Evolutionary conservation across 1,139 yeast genomes (phyloP).

Genomic region (Candida gigantensis): DNA sequence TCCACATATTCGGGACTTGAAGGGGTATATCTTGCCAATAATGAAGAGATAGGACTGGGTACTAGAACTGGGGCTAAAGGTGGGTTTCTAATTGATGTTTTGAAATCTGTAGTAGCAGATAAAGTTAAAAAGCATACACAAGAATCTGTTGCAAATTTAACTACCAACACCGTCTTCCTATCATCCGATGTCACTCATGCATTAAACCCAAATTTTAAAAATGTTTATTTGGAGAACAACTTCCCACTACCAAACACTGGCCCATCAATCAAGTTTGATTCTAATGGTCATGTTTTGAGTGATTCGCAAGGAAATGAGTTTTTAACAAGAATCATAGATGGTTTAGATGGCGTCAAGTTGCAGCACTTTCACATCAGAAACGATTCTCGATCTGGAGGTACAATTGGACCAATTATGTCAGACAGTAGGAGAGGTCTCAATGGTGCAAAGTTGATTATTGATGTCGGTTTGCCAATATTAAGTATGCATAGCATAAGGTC

Average conservation of each 20-base stretch:
- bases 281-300: conserved; percentile 81
- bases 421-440: conserved; percentile 40
- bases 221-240: conserved; percentile 68
- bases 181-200: conserved; percentile 72
- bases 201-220: conserved; percentile 61
- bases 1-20: conserved; percentile 40
- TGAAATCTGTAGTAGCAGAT: conserved; percentile 11
- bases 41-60: conserved; percentile 65
- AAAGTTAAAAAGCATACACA: conserved; percentile 14
- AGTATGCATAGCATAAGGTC: conserved; percentile 85
- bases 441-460: conserved; percentile 72
- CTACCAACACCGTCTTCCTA: conserved; percentile 57
- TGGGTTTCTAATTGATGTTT: conserved; percentile 32
- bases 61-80: conserved; percentile 63
- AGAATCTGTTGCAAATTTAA: conserved; percentile 19
- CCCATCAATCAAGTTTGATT: conserved; percentile 66
- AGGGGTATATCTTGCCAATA: conserved; percentile 55
- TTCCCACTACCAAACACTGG: conserved; percentile 81
- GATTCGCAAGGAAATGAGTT: conserved; percentile 71
- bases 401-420: conserved; percentile 74
- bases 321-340: conserved; percentile 61
- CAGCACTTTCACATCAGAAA: conserved; percentile 75
- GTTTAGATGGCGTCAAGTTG: conserved; percentile 56
- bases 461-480: conserved; percentile 74
- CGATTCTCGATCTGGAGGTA: conserved; percentile 74